Percentiles rank a stretch among this genome's conserved stretches.
These are phyloP conservation scores for Helotiales sp. DNA, from an alignment of 2,329 filamentous ascomycete genomes.

Conservation along the genomic window DNA sequence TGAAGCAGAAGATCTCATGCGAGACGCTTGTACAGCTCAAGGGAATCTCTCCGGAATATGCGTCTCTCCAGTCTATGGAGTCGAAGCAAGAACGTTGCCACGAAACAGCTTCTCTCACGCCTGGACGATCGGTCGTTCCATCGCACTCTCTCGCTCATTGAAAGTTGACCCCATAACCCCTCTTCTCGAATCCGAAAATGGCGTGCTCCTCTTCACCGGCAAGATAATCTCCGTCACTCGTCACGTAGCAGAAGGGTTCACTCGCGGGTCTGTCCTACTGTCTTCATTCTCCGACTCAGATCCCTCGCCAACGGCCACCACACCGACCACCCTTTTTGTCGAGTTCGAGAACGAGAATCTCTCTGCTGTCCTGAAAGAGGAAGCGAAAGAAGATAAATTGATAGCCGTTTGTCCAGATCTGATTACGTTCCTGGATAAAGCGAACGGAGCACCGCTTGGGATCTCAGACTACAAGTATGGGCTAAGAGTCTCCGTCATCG, in stretches of 20 bases:
- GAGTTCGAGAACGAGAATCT: constrained; percentile 36
- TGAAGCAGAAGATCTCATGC: constrained; percentile 32
- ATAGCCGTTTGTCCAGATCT: constrained; percentile 33
- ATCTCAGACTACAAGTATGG: constrained; percentile 53
- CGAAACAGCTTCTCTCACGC: constrained; percentile 34
- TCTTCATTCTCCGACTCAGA: constrained; percentile 17
- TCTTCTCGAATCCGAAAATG: constrained; percentile 30
- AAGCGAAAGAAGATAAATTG: constrained; percentile 22
- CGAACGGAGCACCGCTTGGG: constrained; percentile 50
- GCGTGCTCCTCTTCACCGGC: constrained; percentile 31
- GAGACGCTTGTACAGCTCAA: constrained; percentile 28
- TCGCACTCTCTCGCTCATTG: constrained; percentile 41
- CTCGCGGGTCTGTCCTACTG: constrained; percentile 30
- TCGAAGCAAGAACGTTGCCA: constrained; percentile 31
- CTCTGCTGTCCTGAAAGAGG: constrained; percentile 21
- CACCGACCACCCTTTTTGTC: constrained; percentile 22
- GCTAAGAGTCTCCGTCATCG: constrained; percentile 50
- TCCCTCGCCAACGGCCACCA: background rate
- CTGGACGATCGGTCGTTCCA: constrained; percentile 58
- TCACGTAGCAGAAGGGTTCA: constrained; percentile 31
- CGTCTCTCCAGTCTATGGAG: constrained; percentile 28
- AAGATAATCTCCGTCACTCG: constrained; percentile 33
- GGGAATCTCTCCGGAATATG: constrained; percentile 32
- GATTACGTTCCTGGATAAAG: constrained; percentile 41
- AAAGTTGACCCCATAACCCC: constrained; percentile 29